Evolutionary conservation across 805 yeast genomes (phyloP), one percentile per base, ranked within the genome.

Genomic region (Cyberlindnera suaveolens): DNA sequence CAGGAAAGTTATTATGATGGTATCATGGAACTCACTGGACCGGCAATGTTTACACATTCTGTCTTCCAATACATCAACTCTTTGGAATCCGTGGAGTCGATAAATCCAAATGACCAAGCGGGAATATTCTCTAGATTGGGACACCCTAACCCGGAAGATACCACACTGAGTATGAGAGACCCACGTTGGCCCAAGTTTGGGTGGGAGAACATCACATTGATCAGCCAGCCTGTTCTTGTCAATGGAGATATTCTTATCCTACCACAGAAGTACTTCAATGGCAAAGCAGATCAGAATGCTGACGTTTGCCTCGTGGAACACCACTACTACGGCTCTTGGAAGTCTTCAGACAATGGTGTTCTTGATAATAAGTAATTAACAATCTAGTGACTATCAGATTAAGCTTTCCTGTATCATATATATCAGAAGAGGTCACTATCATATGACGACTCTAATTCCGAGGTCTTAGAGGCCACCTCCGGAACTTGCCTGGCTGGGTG

Each of bases 1-100:
- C 73, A 75, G 49, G 81, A 79, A 46, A 41, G 42, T 3, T 65
- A 68, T 16, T 93, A 91, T 8, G 77, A 82, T 9, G 88, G 82
- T 53, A 67, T 75, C 26, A 63, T 72, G 44, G 65, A 63, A 43
- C 72, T 80, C 74, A 75, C 81, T 1, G 82, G 82, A 0, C 66
- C 74, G 14, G 79, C 74, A 2, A 51, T 65, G 18, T 76, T 76
- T 66, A 74, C 82, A 1, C 75, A 73, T 43, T 63, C 53, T 2
- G 49, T 51, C 7, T 52, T 49, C 33, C 38, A 46, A 11, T 50
- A 52, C 18, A 16, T 49, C 10, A 52, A 52, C 38, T 8, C 42
- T 7, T 6, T 49, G 29, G 36, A 18, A 2, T 29, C 41, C 26
- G 27, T 47, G 15, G 13, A 17, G 1, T 9, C 39, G 7, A 40